Evolutionary conservation across 345 rosid genomes (phyloP).

Genomic region (Eucalyptus curtisii): DNA sequence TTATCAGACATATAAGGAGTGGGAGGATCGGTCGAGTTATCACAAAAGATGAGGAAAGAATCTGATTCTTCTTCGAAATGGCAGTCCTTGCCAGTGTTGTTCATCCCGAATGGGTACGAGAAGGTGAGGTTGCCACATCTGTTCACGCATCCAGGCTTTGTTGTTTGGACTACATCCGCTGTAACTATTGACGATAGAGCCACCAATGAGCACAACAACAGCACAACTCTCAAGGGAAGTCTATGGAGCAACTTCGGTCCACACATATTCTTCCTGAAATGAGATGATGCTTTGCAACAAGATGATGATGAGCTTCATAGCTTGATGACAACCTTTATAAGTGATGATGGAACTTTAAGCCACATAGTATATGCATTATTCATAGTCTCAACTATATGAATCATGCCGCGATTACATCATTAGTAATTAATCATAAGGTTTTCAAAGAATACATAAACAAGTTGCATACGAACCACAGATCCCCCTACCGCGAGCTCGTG

Average conservation of each 20-base stretch:
- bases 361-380: neutral
- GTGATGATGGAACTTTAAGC: neutral
- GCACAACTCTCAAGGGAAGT: neutral
- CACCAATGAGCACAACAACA: neutral
- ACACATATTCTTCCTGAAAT: neutral
- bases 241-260: neutral
- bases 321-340: neutral
- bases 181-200: neutral
- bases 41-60: neutral
- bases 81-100: neutral
- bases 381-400: neutral
- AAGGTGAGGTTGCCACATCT: neutral
- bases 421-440: neutral
- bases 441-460: neutral
- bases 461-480: neutral
- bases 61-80: neutral
- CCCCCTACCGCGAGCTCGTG: neutral
- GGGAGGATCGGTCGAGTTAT: neutral
- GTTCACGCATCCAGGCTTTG: neutral
- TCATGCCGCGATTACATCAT: neutral
- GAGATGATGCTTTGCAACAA: neutral
- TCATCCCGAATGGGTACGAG: neutral
- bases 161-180: neutral
- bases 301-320: neutral
- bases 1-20: fast-evolving